Base-by-base conservation (phyloP, 2,329 filamentous ascomycete species). In the Exophiala dermatitidis region DNA sequence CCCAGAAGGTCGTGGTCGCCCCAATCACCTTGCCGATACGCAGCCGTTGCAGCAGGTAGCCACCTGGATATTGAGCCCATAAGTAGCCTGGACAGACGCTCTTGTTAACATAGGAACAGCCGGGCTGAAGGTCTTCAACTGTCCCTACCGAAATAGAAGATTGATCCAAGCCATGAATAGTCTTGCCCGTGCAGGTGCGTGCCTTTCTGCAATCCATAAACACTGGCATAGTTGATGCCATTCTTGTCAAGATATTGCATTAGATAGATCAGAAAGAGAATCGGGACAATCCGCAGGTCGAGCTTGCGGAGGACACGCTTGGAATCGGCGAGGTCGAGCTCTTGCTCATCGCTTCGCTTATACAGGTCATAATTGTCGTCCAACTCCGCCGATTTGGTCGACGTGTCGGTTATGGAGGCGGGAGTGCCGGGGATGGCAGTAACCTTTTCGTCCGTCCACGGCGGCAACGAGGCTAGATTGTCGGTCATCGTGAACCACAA, bases 1-100 rank as follows among this genome's bases (percentile, higher is more conserved):
- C 58, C 58, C 58, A 60, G 1, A 26, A 28, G 3, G 53, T 51
- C 1, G 50, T 56, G 10, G 51, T 77, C 50, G 46, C 63, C 5
- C 72, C 67, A 1, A 79, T 67, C 50, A 74, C 77, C 54, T 74
- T 77, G 2, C 71, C 76, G 1, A 74, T 64, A 0, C 75, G 76
- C 8, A 79, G 61, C 1, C 71, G 71, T 34, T 76, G 70, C 12
- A 80, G 67, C 7, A 80, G 65, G 1, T 76, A 60, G 0, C 75
- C 75, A 0, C 75, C 75, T 0, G 77, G 74, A 58, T 77, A 78
- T 12, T 75, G 72, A 64, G 74, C 77, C 6, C 71, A 64, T 2
- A 80, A 69, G 62, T 78, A 78, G 56, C 58, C 63, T 37, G 45
- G 52, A 9, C 58, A 43, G 28, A 51, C 9, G 19, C 1, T 44